phyloP scores from a whole-genome alignment of 2,329 filamentous ascomycete genomes.

The Macrophomina phaseolina region DNA sequence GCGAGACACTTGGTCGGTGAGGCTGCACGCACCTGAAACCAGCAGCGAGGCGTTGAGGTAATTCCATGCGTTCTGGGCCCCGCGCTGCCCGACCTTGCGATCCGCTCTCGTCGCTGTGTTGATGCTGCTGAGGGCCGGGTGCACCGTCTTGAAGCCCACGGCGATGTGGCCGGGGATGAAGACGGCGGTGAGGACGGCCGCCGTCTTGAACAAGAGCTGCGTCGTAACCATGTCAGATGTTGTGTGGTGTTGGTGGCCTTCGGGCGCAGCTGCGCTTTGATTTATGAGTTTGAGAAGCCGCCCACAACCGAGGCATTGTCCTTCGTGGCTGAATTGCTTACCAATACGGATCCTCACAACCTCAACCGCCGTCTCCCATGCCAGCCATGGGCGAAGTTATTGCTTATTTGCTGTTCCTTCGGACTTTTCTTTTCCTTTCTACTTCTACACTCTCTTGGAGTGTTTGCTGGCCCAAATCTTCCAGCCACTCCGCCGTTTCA shows the following conservation, averaged over 20 bases:
- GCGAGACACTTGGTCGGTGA: background rate
- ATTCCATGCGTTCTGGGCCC: slow-evolving; percentile 6
- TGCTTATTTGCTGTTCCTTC: too few species aligned
- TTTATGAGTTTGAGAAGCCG: too few species aligned
- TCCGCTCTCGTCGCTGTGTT: background rate
- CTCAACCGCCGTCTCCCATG: too few species aligned
- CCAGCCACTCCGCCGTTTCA: too few species aligned
- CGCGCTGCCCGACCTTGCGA: slow-evolving; percentile 13
- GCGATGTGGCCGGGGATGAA: slow-evolving; percentile 5
- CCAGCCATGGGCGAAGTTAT: too few species aligned
- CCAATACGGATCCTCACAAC: too few species aligned
- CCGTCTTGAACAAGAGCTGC: slow-evolving; percentile 16
- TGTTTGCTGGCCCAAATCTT: too few species aligned
- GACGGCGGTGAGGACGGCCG: slow-evolving; percentile 11
- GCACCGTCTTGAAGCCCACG: slow-evolving; percentile 14
- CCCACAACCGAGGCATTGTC: too few species aligned
- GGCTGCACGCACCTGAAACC: background rate
- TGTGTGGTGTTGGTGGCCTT: background rate
- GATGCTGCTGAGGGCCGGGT: slow-evolving; percentile 8
- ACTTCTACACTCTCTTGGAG: too few species aligned
- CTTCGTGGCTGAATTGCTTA: too few species aligned
- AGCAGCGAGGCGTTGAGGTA: slow-evolving; percentile 19
- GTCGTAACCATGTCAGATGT: background rate
- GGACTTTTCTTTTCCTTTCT: too few species aligned
- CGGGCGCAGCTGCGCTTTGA: background rate